phyloP scores from a whole-genome alignment of 495 filamentous ascomycete species.

The Penicillium manginii region DNA sequence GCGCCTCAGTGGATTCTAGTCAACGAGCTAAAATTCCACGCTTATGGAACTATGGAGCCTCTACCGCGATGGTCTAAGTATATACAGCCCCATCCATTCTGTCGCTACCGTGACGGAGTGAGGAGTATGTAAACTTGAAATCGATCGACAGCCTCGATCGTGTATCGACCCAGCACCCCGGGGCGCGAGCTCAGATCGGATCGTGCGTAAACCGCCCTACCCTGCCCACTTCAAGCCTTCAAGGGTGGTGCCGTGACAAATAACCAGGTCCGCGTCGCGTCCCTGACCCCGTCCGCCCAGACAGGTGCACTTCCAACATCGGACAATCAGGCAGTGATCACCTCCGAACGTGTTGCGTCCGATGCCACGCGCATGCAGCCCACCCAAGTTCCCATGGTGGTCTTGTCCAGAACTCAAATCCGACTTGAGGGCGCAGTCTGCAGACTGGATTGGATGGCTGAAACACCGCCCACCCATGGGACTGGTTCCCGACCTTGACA shows the following conservation, averaged over 20 bases:
- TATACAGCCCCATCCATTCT: not conserved
- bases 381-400: conserved; percentile 1
- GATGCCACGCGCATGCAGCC: conserved; percentile 4
- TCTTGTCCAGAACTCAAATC: conserved; percentile 2
- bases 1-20: conserved; percentile 1
- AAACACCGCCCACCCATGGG: conserved; percentile 13
- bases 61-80: conserved; percentile 1
- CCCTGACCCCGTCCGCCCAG: not conserved
- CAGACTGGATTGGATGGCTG: conserved; percentile 4
- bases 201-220: conserved; percentile 3
- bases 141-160: conserved; percentile 24
- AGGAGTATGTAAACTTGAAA: not conserved
- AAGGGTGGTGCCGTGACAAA: conserved; percentile 20
- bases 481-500: conserved; percentile 7
- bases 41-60: conserved; percentile 14
- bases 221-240: not conserved
- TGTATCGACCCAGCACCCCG: conserved; percentile 16
- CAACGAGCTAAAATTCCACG: not conserved
- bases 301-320: not conserved
- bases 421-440: not conserved
- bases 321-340: conserved; percentile 9
- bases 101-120: no score
- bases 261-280: conserved; percentile 1
- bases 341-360: conserved; percentile 2
- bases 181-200: conserved; percentile 21